A percentile compares a stretch with the other conserved stretches of the same genome.
These are phyloP conservation scores for Pugionium cornutum DNA, from an alignment of 345 rosid species.

Conservation along the genomic window DNA sequence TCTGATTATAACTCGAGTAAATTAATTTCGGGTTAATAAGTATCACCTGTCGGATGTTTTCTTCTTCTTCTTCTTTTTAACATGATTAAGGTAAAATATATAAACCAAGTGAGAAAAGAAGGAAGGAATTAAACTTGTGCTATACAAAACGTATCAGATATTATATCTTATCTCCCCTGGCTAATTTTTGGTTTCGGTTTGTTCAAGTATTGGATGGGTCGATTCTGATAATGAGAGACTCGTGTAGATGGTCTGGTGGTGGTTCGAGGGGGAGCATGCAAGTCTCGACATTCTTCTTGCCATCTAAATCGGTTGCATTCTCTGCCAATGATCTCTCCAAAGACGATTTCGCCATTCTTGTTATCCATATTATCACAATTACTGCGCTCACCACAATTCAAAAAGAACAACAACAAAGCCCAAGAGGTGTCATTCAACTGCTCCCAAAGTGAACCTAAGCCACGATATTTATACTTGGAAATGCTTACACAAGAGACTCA, in stretches of 20 bases:
- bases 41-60: background rate
- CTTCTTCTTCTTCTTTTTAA: background rate
- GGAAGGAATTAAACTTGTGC: conserved; percentile 1
- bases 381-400: conserved; percentile 28
- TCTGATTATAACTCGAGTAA: background rate
- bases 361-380: conserved; percentile 41
- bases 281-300: conserved; percentile 32
- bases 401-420: background rate
- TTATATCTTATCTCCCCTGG: conserved; percentile 13
- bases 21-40: background rate
- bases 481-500: conserved; percentile 26
- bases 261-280: conserved; percentile 32
- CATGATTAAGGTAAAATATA: conserved; percentile 3
- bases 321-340: conserved; percentile 51
- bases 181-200: conserved; percentile 23
- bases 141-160: conserved; percentile 32
- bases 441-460: too few relatives aligned
- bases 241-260: conserved; percentile 29
- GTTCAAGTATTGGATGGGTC: conserved; percentile 31
- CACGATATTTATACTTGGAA: background rate
- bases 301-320: conserved; percentile 37
- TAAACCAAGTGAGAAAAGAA: background rate
- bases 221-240: conserved; percentile 40
- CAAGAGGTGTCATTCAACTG: too few relatives aligned
- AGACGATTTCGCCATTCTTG: conserved; percentile 54